Evolutionary conservation across 2,329 filamentous ascomycete species (phyloP).

Genomic region (Phaeosphaeriaceae sp.): DNA sequence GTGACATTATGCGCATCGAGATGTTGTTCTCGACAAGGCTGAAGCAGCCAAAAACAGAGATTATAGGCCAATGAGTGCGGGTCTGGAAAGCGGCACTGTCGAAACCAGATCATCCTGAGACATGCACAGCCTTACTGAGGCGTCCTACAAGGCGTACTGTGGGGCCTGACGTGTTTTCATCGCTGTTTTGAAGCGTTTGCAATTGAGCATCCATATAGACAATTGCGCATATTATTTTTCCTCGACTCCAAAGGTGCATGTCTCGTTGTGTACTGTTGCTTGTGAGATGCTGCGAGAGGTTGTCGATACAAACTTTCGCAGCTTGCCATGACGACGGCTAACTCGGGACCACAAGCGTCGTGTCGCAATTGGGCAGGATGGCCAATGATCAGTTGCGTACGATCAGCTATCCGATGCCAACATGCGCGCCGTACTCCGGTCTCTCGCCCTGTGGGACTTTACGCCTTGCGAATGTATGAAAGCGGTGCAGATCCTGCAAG

Average conservation of each 20-base stretch:
- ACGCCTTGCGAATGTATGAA: background rate
- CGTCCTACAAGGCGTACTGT: background rate
- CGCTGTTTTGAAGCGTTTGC: background rate
- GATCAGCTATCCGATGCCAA: background rate
- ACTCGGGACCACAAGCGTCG: background rate
- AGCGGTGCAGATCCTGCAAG: background rate
- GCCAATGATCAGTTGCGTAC: background rate
- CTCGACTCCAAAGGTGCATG: background rate
- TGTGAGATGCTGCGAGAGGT: background rate
- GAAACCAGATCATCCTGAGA: background rate
- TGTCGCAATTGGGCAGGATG: background rate
- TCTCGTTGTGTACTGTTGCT: background rate
- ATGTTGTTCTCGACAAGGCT: background rate
- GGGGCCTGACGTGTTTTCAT: background rate
- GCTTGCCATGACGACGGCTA: background rate
- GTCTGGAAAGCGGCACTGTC: slow-evolving; percentile 1
- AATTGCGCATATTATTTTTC: too few species aligned
- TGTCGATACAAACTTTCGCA: too few species aligned
- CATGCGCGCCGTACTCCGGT: slow-evolving; percentile 2
- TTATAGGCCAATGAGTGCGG: background rate
- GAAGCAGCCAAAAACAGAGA: background rate
- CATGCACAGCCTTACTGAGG: background rate
- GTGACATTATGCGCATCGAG: background rate
- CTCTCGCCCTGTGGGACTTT: background rate
- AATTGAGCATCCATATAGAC: background rate